phyloP scores from a whole-genome alignment of 768 basidiomycete species.

The Leccinum uliginosum region DNA sequence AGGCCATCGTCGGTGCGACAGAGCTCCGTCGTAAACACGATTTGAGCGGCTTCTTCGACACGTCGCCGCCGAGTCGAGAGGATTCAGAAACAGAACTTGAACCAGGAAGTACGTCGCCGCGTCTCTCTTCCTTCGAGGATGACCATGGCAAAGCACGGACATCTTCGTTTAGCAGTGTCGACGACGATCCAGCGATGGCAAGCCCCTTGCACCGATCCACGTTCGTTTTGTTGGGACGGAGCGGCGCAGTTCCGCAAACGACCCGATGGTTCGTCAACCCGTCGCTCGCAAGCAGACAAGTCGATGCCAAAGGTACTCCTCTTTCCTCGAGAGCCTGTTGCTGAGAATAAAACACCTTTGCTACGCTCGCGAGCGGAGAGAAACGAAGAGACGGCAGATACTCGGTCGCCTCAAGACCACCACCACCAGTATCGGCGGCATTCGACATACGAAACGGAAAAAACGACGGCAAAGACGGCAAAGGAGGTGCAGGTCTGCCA shows the following conservation, averaged over 20 bases:
- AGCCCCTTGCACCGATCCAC: constrained; percentile 4
- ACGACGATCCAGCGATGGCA: constrained; percentile 3
- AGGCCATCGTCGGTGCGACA: neutral
- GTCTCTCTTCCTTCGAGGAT: neutral
- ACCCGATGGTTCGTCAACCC: neutral
- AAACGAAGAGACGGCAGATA: constrained; percentile 19
- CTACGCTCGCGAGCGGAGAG: constrained; percentile 13
- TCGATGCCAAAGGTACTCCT: neutral
- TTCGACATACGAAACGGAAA: constrained; percentile 6
- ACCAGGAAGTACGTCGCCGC: neutral
- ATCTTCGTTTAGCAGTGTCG: neutral
- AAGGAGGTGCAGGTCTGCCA: constrained; percentile 15
- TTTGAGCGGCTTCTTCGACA: constrained; percentile 7
- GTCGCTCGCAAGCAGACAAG: neutral
- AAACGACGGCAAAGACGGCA: constrained; percentile 21
- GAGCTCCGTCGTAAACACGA: constrained; percentile 10
- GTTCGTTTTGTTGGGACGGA: neutral
- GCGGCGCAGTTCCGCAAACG: neutral
- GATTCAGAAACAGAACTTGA: neutral
- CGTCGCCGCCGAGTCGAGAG: neutral
- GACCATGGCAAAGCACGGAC: neutral
- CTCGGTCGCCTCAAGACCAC: neutral
- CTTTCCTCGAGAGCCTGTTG: neutral
- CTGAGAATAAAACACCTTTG: constrained; percentile 3
- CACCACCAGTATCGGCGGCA: neutral